phyloP scores from a whole-genome alignment of 352 stramenopile genomes.

The Phytophthora pluvialis region DNA sequence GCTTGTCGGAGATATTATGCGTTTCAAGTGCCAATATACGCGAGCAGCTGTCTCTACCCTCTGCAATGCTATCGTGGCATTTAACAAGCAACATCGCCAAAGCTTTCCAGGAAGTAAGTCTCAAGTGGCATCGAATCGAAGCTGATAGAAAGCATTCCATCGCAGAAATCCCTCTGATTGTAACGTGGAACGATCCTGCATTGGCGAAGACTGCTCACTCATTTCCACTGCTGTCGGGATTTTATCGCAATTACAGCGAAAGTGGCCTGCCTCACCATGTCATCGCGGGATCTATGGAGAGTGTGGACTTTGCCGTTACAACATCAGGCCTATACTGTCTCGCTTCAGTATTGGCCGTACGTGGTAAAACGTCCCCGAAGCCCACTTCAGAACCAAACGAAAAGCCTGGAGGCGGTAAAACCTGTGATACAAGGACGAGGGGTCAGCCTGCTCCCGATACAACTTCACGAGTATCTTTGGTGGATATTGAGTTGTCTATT shows the following conservation, averaged over 20 bases:
- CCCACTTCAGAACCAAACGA: background rate
- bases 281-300: conserved; percentile 55
- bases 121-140: conserved; percentile 2
- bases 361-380: background rate
- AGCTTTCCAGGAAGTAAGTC: conserved; percentile 34
- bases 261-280: conserved; percentile 28
- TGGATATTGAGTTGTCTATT: conserved; percentile 54
- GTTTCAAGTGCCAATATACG: conserved; percentile 6
- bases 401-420: background rate
- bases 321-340: conserved; percentile 54
- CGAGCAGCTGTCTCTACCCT: conserved; percentile 23
- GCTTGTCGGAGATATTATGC: conserved; percentile 31
- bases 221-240: conserved; percentile 47
- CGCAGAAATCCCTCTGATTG: conserved; percentile 44
- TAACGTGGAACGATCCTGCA: conserved; percentile 28
- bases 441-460: background rate
- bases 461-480: conserved; percentile 11
- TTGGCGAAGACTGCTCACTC: conserved; percentile 22
- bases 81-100: conserved; percentile 55
- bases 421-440: background rate
- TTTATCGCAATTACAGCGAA: conserved; percentile 62
- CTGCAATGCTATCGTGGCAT: conserved; percentile 62
- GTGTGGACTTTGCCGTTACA: conserved; percentile 50
- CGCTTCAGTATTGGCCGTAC: conserved; percentile 32
- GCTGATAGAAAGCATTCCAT: background rate